phyloP scores from a whole-genome alignment of 305 asterid genomes.

The Solanum chacoense region DNA sequence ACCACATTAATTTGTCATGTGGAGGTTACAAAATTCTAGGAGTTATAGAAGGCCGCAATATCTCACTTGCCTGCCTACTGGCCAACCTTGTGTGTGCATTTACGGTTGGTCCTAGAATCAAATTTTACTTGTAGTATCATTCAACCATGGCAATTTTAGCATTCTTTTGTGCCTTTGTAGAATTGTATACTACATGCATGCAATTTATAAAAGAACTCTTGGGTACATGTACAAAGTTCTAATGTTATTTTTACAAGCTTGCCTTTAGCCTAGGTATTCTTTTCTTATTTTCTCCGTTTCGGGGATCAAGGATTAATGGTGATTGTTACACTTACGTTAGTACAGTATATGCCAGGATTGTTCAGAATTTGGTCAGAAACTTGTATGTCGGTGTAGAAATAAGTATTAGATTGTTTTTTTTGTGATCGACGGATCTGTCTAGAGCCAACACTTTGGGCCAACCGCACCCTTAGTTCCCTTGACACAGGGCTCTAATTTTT shows the following conservation, averaged over 20 bases:
- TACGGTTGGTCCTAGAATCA: neutral
- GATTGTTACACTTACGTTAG: neutral
- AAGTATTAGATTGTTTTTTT: neutral
- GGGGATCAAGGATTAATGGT: neutral
- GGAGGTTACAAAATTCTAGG: neutral
- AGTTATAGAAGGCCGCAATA: neutral
- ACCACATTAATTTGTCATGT: neutral
- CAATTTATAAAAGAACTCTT: neutral
- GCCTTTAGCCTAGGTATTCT: neutral
- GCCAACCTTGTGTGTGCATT: neutral
- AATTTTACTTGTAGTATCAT: neutral
- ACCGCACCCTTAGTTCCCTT: neutral
- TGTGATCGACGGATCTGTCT: neutral
- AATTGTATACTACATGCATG: neutral
- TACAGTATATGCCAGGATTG: neutral
- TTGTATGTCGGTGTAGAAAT: neutral
- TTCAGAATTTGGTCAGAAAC: neutral
- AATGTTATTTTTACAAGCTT: neutral
- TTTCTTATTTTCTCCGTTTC: neutral
- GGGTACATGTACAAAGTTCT: neutral
- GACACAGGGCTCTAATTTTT: neutral
- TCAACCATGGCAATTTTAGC: neutral
- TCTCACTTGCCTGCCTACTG: neutral
- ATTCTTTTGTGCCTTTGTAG: neutral
- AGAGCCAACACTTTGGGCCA: neutral